These are phyloP conservation scores for Fusarium cyanostomum DNA, from an alignment of 2,329 filamentous ascomycete genomes.

Conservation along the genomic window DNA sequence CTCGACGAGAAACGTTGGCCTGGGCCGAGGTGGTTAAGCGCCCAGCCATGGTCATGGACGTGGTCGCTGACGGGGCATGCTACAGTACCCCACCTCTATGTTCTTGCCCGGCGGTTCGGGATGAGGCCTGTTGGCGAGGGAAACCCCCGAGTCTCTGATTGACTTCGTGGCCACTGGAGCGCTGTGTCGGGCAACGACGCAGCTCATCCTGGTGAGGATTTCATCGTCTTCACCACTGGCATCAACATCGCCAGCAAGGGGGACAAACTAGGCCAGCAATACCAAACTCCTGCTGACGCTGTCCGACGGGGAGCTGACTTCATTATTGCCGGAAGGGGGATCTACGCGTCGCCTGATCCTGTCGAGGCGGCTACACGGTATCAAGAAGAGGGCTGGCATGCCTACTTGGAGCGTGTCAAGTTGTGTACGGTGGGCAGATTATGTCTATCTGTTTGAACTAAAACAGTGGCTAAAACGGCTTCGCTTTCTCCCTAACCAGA, in stretches of 20 bases:
- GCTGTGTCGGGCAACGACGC: slow-evolving; percentile 45
- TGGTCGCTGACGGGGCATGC: no score
- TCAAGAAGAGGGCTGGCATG: slow-evolving; percentile 27
- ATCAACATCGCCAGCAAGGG: slow-evolving; percentile 59
- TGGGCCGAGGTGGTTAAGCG: no score
- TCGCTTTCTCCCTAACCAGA: no score
- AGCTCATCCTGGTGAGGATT: slow-evolving; percentile 56
- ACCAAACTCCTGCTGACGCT: slow-evolving; percentile 63
- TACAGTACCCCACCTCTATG: no score
- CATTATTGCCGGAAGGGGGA: slow-evolving; percentile 67
- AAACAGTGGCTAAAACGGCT: no score
- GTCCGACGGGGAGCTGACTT: slow-evolving; percentile 62
- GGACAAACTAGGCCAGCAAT: slow-evolving; percentile 65
- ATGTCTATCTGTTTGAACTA: no score
- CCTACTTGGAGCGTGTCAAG: slow-evolving; percentile 15
- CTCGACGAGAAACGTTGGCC: no score
- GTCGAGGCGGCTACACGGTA: slow-evolving; percentile 51
- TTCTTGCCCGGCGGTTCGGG: no score
- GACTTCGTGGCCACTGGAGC: slow-evolving; percentile 52
- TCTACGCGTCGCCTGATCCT: slow-evolving; percentile 58
- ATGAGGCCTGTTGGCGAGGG: no score
- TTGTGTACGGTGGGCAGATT: no score
- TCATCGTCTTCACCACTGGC: slow-evolving; percentile 67
- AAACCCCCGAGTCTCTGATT: slow-evolving; percentile 38
- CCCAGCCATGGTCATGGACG: no score